Percentiles rank a stretch among this genome's conserved stretches.
These are phyloP conservation scores for Candida dendrica DNA, from an alignment of 805 yeast genomes.

Conservation along the genomic window DNA sequence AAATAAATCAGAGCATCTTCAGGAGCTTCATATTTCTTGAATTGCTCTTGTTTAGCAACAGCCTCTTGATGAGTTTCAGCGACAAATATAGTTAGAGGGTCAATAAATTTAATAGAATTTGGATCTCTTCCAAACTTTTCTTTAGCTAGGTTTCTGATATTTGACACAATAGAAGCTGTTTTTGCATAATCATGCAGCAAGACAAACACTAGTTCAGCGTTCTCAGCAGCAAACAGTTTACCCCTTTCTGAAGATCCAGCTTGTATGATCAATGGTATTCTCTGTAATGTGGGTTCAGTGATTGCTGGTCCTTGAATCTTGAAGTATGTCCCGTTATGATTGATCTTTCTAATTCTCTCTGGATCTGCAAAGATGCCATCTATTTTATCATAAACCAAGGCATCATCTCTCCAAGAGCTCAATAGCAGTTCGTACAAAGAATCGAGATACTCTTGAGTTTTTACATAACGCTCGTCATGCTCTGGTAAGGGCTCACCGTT, in stretches of 20 bases:
- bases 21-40: constrained; percentile 24
- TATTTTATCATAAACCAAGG: constrained; percentile 17
- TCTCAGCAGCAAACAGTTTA: constrained; percentile 32
- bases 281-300: constrained; percentile 36
- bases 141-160: constrained; percentile 26
- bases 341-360: constrained; percentile 28
- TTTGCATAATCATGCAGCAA: constrained; percentile 25
- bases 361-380: constrained; percentile 30
- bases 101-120: constrained; percentile 30
- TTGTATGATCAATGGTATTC: constrained; percentile 36
- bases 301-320: constrained; percentile 36
- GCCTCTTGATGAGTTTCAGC: constrained; percentile 35
- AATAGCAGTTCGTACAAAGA: constrained; percentile 33
- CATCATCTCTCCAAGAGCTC: constrained; percentile 37
- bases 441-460: constrained; percentile 35
- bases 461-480: constrained; percentile 33
- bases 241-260: constrained; percentile 37
- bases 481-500: constrained; percentile 27
- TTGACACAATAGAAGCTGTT: constrained; percentile 22
- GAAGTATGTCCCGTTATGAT: constrained; percentile 32
- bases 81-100: constrained; percentile 28
- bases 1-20: constrained; percentile 35
- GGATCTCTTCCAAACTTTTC: constrained; percentile 29
- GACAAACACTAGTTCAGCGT: constrained; percentile 36
- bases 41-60: constrained; percentile 25